Evolutionary conservation across 1,139 yeast genomes (phyloP).

Genomic region (Diutina catenulata): DNA sequence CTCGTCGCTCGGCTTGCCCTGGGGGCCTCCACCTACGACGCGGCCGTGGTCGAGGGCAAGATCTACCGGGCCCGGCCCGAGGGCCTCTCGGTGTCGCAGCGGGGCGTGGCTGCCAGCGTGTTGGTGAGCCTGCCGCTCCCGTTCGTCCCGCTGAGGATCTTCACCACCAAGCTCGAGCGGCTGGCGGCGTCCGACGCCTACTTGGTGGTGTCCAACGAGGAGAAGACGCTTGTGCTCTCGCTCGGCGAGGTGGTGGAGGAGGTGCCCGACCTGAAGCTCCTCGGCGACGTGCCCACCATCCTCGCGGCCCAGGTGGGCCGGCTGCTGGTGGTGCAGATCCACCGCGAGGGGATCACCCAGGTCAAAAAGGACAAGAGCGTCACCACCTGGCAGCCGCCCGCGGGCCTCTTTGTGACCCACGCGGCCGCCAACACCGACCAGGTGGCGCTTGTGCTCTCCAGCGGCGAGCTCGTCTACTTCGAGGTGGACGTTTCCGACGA

Average conservation of each 20-base stretch:
- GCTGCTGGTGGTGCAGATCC: conserved; percentile 58
- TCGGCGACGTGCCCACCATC: conserved; percentile 47
- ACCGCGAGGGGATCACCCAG: conserved; percentile 62
- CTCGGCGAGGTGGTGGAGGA: conserved; percentile 77
- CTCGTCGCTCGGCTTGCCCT: conserved; percentile 41
- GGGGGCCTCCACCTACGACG: conserved; percentile 47
- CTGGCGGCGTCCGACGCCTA: conserved; percentile 46
- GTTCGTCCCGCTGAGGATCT: conserved; percentile 43
- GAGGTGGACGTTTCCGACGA: conserved; percentile 58
- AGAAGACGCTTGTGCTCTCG: conserved; percentile 59
- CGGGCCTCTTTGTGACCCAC: conserved; percentile 50
- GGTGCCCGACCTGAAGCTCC: conserved; percentile 53
- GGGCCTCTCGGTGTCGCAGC: conserved; percentile 28
- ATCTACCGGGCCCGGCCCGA: conserved; percentile 24
- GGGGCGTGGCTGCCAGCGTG: conserved; percentile 50
- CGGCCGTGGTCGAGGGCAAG: conserved; percentile 25
- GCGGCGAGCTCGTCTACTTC: conserved; percentile 69
- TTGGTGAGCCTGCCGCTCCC: conserved; percentile 69
- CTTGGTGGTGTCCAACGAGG: conserved; percentile 39
- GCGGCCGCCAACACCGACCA: conserved; percentile 61
- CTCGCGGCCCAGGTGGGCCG: conserved; percentile 62
- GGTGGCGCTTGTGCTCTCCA: conserved; percentile 58
- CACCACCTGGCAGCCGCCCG: conserved; percentile 65
- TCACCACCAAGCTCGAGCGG: conserved; percentile 40
- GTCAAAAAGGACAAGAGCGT: conserved; percentile 36